Base-by-base conservation (phyloP, 257 asterid species). In the Gynochthodes officinalis region DNA sequence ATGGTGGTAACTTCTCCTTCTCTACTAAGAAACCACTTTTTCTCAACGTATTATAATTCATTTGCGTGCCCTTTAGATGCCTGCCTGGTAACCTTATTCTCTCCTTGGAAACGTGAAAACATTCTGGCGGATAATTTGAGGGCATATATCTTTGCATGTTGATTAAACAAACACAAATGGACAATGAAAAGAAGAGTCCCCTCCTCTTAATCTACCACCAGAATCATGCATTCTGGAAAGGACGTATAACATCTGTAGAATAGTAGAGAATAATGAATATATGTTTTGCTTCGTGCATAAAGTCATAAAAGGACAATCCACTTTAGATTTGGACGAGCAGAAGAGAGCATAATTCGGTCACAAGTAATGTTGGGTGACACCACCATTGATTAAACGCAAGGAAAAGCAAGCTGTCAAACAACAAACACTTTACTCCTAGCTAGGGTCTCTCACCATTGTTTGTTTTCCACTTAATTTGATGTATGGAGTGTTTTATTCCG, bases 1-100 rank as follows among this genome's bases (percentile, higher is more conserved):
- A 23, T n/a, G n/a, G 0, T 35, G 7, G 40, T n/a, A 35, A 11
- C 60, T 19, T 1, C 55, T 75, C 71, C 83, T 83, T 78, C 55
- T 64, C 32, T 5, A 42, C 74, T 72, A 78, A 83, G 83, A 73
- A 83, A 83, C 44, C 63, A 23, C 70, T 62, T 75, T 55, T 60
- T 68, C 44, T n/a, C n/a, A n/a, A n/a, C n/a, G n/a, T n/a, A n/a
- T n/a, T n/a, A n/a, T n/a, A n/a, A n/a, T n/a, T n/a, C n/a, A n/a
- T n/a, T n/a, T n/a, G n/a, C n/a, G n/a, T 53, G 12, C 27, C 25
- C 42, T 49, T 52, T 64, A 50, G 46, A 35, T 25, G 21, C 23
- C 27, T 28, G 9, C 75, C 58, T 71, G n/a, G n/a, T n/a, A n/a
- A n/a, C n/a, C n/a, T n/a, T n/a, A n/a, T 55, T 37, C 32, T 10